Evolutionary conservation across 2,329 filamentous ascomycete genomes (phyloP).

Genomic region (Alternaria ethzedia): DNA sequence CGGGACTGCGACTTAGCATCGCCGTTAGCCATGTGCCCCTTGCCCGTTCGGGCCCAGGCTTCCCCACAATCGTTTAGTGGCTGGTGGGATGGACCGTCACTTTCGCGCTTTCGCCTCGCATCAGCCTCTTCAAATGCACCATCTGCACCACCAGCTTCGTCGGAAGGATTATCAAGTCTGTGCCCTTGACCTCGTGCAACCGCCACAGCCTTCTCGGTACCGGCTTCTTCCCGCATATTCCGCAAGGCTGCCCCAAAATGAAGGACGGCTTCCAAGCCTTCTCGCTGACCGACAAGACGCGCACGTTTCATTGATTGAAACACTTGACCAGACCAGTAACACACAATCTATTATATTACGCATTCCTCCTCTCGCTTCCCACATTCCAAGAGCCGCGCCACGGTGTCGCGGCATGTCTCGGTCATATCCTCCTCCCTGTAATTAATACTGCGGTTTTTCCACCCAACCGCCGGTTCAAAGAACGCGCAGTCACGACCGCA

Average conservation of each 20-base stretch:
- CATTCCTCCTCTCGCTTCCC: conserved; percentile 13
- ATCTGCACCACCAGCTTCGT: conserved; percentile 29
- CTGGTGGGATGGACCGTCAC: conserved; percentile 8
- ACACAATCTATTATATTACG: conserved; percentile 45
- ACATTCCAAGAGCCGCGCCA: conserved; percentile 12
- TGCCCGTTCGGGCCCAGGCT: conserved; percentile 12
- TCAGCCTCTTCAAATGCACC: conserved; percentile 20
- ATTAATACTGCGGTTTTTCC: conserved; percentile 33
- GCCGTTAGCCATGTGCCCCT: conserved; percentile 26
- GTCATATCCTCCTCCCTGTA: conserved; percentile 21
- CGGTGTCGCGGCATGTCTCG: conserved; percentile 12
- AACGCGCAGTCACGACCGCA: not conserved
- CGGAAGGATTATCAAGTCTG: conserved; percentile 21
- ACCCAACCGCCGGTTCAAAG: conserved; percentile 38
- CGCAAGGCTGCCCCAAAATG: conserved; percentile 27
- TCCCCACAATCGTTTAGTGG: conserved; percentile 28
- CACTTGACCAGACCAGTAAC: conserved; percentile 28
- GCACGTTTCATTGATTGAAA: conserved; percentile 31
- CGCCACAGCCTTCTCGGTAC: conserved; percentile 9
- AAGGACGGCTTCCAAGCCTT: conserved; percentile 13
- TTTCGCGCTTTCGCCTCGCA: conserved; percentile 21
- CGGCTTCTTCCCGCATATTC: conserved; percentile 15
- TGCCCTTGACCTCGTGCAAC: conserved; percentile 6
- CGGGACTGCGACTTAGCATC: conserved; percentile 31
- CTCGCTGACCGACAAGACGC: conserved; percentile 13